A percentile compares a stretch with the other conserved stretches of the same genome.
Conservation (phyloP, 2,329 filamentous ascomycete genomes). For the Stenocarpella maydis region DNA sequence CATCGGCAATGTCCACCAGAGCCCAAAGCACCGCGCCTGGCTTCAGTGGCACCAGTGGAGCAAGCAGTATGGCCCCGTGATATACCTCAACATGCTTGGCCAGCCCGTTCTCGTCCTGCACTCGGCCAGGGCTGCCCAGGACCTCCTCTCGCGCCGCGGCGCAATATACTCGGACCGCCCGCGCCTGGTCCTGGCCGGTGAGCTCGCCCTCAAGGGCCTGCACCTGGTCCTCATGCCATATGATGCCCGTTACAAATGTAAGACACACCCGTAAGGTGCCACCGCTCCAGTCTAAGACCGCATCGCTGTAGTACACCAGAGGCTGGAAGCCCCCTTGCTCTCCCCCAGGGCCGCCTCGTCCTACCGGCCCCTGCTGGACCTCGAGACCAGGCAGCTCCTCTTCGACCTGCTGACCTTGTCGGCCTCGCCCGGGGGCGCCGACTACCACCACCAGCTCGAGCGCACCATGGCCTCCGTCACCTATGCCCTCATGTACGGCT, state of each 20-base stretch:
- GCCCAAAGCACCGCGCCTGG: background rate
- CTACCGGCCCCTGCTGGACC: background rate
- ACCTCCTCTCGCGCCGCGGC: background rate
- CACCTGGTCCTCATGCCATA: background rate
- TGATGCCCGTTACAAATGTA: background rate
- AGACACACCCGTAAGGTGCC: slow-evolving; percentile 11
- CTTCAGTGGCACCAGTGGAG: background rate
- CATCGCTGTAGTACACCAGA: slow-evolving; percentile 4
- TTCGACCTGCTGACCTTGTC: background rate
- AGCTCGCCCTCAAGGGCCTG: background rate
- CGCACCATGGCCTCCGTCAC: background rate
- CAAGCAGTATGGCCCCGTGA: background rate
- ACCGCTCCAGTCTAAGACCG: slow-evolving; percentile 12
- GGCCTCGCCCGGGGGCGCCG: background rate
- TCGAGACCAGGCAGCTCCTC: background rate
- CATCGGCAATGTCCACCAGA: background rate
- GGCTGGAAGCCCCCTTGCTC: background rate
- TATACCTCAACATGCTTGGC: background rate
- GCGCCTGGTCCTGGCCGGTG: background rate
- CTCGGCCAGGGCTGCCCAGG: background rate
- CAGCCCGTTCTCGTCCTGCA: background rate
- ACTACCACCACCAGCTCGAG: background rate
- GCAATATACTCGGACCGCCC: background rate
- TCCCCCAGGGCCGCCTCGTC: background rate
- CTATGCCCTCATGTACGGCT: background rate